phyloP scores from a whole-genome alignment of 257 asterid genomes.

The Solanum acaule region DNA sequence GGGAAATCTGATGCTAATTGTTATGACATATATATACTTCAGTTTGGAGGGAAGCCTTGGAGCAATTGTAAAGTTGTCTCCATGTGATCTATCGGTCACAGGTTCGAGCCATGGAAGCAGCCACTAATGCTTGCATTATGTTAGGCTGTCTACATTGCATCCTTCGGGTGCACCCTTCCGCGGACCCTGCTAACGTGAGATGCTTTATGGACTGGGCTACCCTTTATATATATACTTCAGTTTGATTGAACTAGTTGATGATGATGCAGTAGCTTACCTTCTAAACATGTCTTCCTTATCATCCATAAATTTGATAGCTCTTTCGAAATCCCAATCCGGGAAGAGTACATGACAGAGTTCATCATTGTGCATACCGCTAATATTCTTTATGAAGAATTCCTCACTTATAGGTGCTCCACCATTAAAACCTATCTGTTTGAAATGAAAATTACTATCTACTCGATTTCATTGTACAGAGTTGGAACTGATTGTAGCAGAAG shows the following conservation, averaged over 20 bases:
- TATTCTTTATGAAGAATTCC: slow-evolving; percentile 52
- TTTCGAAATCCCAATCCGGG: slow-evolving; percentile 65
- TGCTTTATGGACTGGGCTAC: not conserved
- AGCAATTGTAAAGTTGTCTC: not conserved
- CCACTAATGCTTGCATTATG: not conserved
- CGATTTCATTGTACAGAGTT: not conserved
- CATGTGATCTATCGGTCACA: not conserved
- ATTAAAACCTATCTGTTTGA: slow-evolving; percentile 55
- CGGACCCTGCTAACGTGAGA: not conserved
- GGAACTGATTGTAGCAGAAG: not conserved
- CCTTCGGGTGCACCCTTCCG: not conserved
- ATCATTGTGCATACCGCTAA: slow-evolving; percentile 73
- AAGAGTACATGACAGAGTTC: slow-evolving; percentile 52
- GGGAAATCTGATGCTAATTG: not conserved
- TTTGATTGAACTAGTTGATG: not conserved
- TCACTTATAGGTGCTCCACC: slow-evolving; percentile 69
- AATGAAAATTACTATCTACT: not conserved
- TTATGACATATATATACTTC: not conserved
- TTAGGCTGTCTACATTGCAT: not conserved
- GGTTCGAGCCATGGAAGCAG: not conserved
- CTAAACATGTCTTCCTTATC: slow-evolving; percentile 80
- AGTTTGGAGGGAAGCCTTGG: not conserved
- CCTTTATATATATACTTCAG: not conserved
- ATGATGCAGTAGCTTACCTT: slow-evolving; percentile 25
- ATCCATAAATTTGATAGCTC: slow-evolving; percentile 41